These are phyloP conservation scores for Globisporangium radiosum DNA, from an alignment of 352 stramenopile genomes.

Conservation along the genomic window DNA sequence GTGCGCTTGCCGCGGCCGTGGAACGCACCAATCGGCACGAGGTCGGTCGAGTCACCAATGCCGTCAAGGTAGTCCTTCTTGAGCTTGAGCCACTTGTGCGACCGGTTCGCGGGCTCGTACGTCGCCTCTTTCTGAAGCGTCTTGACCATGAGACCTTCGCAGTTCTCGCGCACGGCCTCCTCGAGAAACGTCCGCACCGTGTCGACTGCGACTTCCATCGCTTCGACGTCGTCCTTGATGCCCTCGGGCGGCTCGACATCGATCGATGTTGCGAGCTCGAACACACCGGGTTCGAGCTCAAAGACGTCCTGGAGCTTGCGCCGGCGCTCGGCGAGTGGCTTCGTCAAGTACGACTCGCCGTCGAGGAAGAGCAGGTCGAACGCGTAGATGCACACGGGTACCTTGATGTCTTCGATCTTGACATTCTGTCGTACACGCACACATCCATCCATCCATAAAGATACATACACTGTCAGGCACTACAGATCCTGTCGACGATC, in stretches of 20 bases:
- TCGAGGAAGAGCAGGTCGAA: constrained; percentile 99
- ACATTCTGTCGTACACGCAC: constrained; percentile 35
- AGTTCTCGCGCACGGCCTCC: constrained; percentile 90
- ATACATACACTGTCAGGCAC: background rate
- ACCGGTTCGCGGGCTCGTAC: constrained; percentile 97
- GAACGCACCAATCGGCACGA: constrained; percentile 98
- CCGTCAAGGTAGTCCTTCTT: constrained; percentile 99
- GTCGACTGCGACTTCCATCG: constrained; percentile 80
- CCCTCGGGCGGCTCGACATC: constrained; percentile 84
- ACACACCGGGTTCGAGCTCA: constrained; percentile 87
- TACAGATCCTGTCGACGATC: background rate
- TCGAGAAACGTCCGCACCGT: constrained; percentile 93
- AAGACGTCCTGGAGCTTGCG: constrained; percentile 91
- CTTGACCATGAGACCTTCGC: constrained; percentile 99
- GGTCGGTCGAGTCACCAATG: constrained; percentile 96
- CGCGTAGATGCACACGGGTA: constrained; percentile 91
- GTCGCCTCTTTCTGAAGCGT: constrained; percentile 95
- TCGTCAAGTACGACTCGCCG: constrained; percentile 90
- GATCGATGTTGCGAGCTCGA: constrained; percentile 92
- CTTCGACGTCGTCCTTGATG: constrained; percentile 81
- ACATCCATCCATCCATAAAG: constrained; percentile 1
- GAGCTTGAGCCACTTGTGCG: constrained; percentile 99
- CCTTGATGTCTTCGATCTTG: constrained; percentile 87
- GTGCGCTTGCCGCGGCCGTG: constrained; percentile 94
- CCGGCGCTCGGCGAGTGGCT: constrained; percentile 87